These are phyloP conservation scores for Melaleuca quinquenervia DNA, from an alignment of 345 rosid genomes.

Conservation along the genomic window DNA sequence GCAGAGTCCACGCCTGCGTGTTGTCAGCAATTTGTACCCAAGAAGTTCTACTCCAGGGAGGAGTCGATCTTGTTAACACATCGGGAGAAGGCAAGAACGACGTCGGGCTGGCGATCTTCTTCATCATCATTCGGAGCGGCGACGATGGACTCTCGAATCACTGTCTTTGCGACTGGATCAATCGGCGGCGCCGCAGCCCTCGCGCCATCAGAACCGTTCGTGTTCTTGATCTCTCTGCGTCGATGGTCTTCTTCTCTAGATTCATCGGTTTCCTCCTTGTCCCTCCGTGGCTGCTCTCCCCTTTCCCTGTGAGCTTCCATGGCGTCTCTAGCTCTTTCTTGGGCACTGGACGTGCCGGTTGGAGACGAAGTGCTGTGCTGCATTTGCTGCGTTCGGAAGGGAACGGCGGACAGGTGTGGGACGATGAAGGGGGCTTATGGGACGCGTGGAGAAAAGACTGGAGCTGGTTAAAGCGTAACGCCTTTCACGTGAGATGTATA, in stretches of 20 bases:
- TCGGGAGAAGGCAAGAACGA: slow-evolving; percentile 22
- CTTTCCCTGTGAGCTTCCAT: slow-evolving; percentile 11
- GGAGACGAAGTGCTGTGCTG: neutral
- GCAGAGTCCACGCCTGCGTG: neutral
- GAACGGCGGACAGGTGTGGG: neutral
- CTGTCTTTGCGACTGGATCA: neutral
- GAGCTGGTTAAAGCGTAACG: too few relatives aligned
- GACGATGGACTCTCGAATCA: slow-evolving; percentile 8
- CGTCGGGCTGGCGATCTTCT: neutral
- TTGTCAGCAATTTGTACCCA: neutral
- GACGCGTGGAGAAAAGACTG: neutral
- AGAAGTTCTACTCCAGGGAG: slow-evolving; percentile 11
- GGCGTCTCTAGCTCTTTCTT: neutral
- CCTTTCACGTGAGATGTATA: too few relatives aligned
- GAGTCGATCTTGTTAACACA: slow-evolving; percentile 20
- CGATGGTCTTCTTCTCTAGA: neutral
- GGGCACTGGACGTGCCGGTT: neutral
- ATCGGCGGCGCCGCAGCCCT: neutral
- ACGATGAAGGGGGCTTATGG: neutral
- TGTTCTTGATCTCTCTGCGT: neutral
- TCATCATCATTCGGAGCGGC: neutral
- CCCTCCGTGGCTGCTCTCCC: neutral
- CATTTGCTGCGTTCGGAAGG: neutral
- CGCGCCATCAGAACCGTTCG: neutral
- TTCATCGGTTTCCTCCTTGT: neutral